phyloP scores from a whole-genome alignment of 805 yeast species.

The Candida oleophila region DNA sequence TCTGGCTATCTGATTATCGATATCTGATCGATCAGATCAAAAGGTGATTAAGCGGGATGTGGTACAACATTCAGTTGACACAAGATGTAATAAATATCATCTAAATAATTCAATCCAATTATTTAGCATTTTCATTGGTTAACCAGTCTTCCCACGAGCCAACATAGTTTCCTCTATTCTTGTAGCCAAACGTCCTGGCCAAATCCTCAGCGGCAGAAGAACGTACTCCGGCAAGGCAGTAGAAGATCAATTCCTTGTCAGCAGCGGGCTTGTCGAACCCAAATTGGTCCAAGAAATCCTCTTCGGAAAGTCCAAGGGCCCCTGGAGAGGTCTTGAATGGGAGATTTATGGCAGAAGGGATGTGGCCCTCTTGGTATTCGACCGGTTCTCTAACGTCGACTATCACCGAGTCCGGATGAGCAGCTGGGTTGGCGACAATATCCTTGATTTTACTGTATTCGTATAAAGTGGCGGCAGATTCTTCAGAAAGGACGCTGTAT shows the following conservation, averaged over 20 bases:
- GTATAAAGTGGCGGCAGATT: constrained; percentile 48
- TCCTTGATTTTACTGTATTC: constrained; percentile 50
- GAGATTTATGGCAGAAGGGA: constrained; percentile 82
- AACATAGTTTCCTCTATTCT: constrained; percentile 76
- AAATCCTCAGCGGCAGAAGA: constrained; percentile 87
- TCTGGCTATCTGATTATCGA: too few species aligned
- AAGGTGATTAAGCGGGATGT: too few species aligned
- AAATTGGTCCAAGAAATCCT: constrained; percentile 77
- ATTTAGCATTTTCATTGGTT: constrained; percentile 32
- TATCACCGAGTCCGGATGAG: constrained; percentile 48
- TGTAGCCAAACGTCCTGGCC: constrained; percentile 87
- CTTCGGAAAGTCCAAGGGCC: constrained; percentile 75
- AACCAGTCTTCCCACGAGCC: constrained; percentile 92
- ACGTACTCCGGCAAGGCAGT: constrained; percentile 92
- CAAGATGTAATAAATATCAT: too few species aligned
- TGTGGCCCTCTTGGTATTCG: constrained; percentile 70
- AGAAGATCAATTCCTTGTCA: constrained; percentile 76
- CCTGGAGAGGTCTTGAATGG: constrained; percentile 93
- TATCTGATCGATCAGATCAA: too few species aligned
- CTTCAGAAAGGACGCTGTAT: constrained; percentile 39
- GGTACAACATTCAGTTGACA: too few species aligned
- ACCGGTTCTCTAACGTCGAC: constrained; percentile 93
- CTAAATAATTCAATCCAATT: too few species aligned
- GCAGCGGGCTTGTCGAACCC: constrained; percentile 77
- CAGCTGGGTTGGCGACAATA: constrained; percentile 42